Evolutionary conservation across 306 rosid species (phyloP), one percentile per base, ranked within the genome.

Genomic region (Vigna reflexopilosa): DNA sequence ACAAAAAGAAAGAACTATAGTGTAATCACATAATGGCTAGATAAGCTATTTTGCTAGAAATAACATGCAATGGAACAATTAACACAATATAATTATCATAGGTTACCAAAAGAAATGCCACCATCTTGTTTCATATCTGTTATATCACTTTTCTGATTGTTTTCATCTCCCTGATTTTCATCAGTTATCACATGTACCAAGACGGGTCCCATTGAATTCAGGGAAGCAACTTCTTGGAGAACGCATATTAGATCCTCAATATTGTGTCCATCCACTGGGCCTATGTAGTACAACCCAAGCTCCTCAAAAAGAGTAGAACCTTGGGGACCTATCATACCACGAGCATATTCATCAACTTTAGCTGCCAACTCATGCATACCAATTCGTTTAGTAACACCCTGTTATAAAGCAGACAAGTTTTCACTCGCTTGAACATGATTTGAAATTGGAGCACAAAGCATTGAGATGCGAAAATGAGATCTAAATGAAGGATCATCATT

Each of bases 321-420:
- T 2, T 40, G 81, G 24, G 97, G 98, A 76, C 98, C 98, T 34
- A 94, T 85, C 97, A 94, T 89, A 80, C 98, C 98, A 47, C 98
- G 97, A 14, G 97, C 97, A 87, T 84, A 94, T 87, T 94, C 97
- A 58, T 94, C 98, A 70, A 94, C 97, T 89, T 94, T 94, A 42
- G 98, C 98, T 38, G 98, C 98, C 87, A 82, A 87, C 85, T 92
- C 97, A 81, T 94, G 97, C 95, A 92, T 89, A 15, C 98, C 98
- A 57, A 94, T 89, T 82, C 90, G 89, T 86, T 94, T 94, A 0
- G 98, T 94, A 63, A 92, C 94, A 56, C 88, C 97, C 98, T 92
- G 82, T 87, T 79, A 80, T 50, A 62, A 77, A 52, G 56, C 40
- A 70, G 10, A 64, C 38, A 79, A 56, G 10, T 44, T 73, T 73